Evolutionary conservation across 2,329 filamentous ascomycete species (phyloP).

Genomic region (Trichoderma endophyticum): DNA sequence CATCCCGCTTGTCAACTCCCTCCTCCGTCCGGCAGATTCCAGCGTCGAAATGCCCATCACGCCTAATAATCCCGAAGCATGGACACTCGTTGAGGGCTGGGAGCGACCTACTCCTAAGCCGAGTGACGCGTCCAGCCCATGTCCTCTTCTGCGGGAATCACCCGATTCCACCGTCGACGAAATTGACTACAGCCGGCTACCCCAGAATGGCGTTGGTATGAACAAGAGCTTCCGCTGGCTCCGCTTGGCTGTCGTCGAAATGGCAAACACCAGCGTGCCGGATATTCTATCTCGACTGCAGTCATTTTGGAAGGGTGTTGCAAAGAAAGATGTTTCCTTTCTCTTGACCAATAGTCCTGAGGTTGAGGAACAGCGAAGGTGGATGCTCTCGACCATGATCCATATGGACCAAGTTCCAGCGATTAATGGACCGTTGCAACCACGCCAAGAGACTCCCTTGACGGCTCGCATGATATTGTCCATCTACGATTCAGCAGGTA

Average conservation of each 20-base stretch:
- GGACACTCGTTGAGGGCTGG: slow-evolving; percentile 14
- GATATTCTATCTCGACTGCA: slow-evolving; percentile 22
- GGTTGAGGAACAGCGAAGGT: slow-evolving; percentile 29
- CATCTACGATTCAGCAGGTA: slow-evolving; percentile 52
- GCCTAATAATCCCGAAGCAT: slow-evolving; percentile 17
- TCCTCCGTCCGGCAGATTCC: neutral
- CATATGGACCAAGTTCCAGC: slow-evolving; percentile 38
- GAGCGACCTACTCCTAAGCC: neutral
- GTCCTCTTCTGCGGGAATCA: neutral
- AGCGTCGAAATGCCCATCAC: neutral
- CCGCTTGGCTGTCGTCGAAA: neutral
- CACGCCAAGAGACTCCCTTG: neutral
- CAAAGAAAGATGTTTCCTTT: neutral
- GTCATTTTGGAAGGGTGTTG: neutral
- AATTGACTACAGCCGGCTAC: neutral
- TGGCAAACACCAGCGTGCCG: neutral
- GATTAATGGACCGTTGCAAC: slow-evolving; percentile 13
- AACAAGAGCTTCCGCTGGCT: neutral
- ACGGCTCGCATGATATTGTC: slow-evolving; percentile 37
- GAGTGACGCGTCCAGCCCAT: neutral
- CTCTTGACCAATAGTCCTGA: neutral
- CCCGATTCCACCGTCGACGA: neutral
- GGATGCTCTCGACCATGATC: slow-evolving; percentile 59
- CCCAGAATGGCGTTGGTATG: neutral
- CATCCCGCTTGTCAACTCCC: slow-evolving; percentile 21